These are phyloP conservation scores for Pelargonium citronellum DNA, from an alignment of 441 rosid species.

Conservation along the genomic window DNA sequence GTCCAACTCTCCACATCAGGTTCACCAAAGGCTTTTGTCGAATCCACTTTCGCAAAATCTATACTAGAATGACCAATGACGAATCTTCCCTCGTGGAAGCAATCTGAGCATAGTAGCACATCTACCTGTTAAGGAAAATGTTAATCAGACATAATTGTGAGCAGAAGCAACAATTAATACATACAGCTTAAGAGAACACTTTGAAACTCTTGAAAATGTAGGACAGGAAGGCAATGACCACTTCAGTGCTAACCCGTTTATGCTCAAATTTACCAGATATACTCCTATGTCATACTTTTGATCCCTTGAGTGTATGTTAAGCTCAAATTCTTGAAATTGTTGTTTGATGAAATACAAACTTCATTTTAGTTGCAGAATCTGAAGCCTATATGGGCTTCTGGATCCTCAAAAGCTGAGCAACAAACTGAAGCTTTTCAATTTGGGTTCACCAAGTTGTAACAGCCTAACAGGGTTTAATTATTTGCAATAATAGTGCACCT, in stretches of 20 bases:
- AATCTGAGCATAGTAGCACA: slow-evolving; percentile 55
- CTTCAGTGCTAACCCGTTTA: not conserved
- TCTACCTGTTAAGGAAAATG: slow-evolving; percentile 54
- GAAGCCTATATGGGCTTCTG: not conserved
- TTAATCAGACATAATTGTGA: slow-evolving; percentile 14
- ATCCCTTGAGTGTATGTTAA: no score
- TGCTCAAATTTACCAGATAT: not conserved
- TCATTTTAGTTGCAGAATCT: not conserved
- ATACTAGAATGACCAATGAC: slow-evolving; percentile 79
- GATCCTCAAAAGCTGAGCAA: not conserved
- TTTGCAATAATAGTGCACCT: not conserved
- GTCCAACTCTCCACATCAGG: slow-evolving; percentile 80
- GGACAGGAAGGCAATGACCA: not conserved
- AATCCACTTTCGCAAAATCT: slow-evolving; percentile 68
- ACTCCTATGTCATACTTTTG: no score
- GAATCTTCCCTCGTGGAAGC: slow-evolving; percentile 80
- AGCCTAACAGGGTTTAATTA: not conserved
- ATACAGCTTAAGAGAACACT: not conserved
- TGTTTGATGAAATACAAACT: no score
- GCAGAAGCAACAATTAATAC: not conserved
- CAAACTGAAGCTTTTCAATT: not conserved
- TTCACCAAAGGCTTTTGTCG: slow-evolving; percentile 54
- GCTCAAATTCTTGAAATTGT: no score
- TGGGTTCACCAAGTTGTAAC: not conserved
- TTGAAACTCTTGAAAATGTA: not conserved